phyloP scores from a whole-genome alignment of 805 yeast genomes.

The Cyberlindnera xishuangbannaensis region DNA sequence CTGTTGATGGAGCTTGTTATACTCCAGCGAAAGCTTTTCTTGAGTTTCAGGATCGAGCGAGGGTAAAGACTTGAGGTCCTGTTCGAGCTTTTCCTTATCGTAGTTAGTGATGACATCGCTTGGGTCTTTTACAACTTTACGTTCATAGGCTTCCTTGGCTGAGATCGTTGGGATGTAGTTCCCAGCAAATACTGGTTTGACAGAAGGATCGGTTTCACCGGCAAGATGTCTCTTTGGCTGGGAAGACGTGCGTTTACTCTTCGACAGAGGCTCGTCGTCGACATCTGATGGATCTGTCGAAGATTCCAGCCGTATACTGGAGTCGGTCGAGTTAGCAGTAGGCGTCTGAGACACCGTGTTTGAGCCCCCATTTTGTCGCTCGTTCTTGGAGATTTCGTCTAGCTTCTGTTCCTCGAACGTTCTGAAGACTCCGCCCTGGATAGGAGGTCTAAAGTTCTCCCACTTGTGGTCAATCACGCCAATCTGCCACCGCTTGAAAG shows the following conservation, averaged over 20 bases:
- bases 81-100: slow-evolving; percentile 48
- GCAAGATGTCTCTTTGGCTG: slow-evolving; percentile 14
- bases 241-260: not conserved
- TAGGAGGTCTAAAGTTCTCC: slow-evolving; percentile 79
- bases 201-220: slow-evolving; percentile 35
- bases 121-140: slow-evolving; percentile 47
- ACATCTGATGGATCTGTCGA: slow-evolving; percentile 18
- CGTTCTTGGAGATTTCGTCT: not conserved
- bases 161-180: slow-evolving; percentile 36
- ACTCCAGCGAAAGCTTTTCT: slow-evolving; percentile 45
- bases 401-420: slow-evolving; percentile 25
- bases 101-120: slow-evolving; percentile 45
- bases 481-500: slow-evolving; percentile 53
- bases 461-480: slow-evolving; percentile 63
- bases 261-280: slow-evolving; percentile 5
- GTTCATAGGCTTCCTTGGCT: slow-evolving; percentile 26
- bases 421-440: slow-evolving; percentile 66
- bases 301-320: slow-evolving; percentile 6
- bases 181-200: slow-evolving; percentile 49
- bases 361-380: not conserved
- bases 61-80: slow-evolving; percentile 58
- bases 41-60: slow-evolving; percentile 66
- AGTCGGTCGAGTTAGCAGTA: not conserved
- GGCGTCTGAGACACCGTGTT: not conserved
- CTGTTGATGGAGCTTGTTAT: slow-evolving; percentile 51